Conservation (phyloP, 2,329 filamentous ascomycete genomes). For the Chaetoscypha palmicola region DNA sequence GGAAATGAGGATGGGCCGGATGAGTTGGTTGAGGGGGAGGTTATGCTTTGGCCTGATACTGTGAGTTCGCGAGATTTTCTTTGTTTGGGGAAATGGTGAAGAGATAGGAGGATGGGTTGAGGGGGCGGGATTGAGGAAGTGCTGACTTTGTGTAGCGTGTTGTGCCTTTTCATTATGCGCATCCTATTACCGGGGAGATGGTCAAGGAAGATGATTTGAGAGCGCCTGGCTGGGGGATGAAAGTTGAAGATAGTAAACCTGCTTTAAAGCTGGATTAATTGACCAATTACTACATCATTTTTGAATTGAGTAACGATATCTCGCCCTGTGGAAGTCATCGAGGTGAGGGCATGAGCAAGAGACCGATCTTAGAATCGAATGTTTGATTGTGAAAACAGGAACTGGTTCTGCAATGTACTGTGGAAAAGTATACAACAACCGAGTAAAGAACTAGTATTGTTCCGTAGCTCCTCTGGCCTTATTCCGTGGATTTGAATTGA, state of each 20-base stretch:
- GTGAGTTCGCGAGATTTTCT: constrained; percentile 31
- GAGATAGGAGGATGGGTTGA: neutral
- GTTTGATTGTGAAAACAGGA: too few relatives aligned
- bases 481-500: too few relatives aligned
- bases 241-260: constrained; percentile 6
- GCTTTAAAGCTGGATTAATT: constrained; percentile 5
- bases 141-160: neutral
- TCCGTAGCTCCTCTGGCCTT: too few relatives aligned
- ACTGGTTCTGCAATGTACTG: too few relatives aligned
- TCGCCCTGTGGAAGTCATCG: too few relatives aligned
- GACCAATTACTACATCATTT: too few relatives aligned
- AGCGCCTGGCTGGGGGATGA: neutral
- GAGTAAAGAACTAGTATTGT: too few relatives aligned
- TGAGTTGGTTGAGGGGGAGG: constrained; percentile 40
- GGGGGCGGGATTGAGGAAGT: neutral
- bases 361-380: too few relatives aligned
- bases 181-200: constrained; percentile 5
- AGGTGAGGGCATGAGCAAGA: too few relatives aligned
- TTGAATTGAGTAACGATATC: too few relatives aligned
- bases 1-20: constrained; percentile 42
- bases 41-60: constrained; percentile 50
- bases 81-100: neutral
- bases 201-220: constrained; percentile 7
- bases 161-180: constrained; percentile 9
- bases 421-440: too few relatives aligned